Base-by-base conservation (phyloP, 371 early-diverging fungal genomes). In the Mortierella sp. region DNA sequence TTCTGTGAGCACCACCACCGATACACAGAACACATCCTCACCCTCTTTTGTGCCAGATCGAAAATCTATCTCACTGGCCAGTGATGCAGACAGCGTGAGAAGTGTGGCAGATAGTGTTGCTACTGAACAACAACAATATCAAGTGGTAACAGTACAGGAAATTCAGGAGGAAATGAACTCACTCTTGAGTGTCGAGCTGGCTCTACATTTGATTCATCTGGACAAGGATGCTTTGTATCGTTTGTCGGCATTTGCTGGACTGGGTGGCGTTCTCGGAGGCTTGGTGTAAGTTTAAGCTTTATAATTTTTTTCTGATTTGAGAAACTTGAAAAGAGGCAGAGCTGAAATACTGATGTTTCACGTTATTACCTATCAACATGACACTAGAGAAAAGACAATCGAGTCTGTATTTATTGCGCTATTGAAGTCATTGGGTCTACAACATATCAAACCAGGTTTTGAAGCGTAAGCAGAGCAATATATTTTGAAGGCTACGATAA, bases 141-240 rank as follows among this genome's bases (percentile, higher is more conserved):
- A 68, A 45, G 37, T 67, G 1, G 65, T 62, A 35, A 64, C 69
- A 18, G 72, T 65, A 22, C 79, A 72, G 37, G 80, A 78, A 20
- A 54, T 76, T 20, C 70, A 80, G 26, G 91, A 93, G 64, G 85
- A 89, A 66, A 73, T 95, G 68, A 90, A 91, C 40, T 84, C 89
- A n/a, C 79, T 93, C 37, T 76, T 97, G 28, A 92, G 93, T 51
- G 79, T 97, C 28, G 96, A 95, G 69, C 84, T 94, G 66, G 92
- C 93, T 11, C 83, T 96, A 61, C 88, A 92, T 66, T 74, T 97
- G 85, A 92, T 96, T 66, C 92, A 96, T 75, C 71, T 90, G 32
- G 95, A 96, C 79, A 94, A 95, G 73, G 96, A 94, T 68, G 88
- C 93, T 0, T 77, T 96, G 55, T 88, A 89, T 30, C 87, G 97